phyloP scores from a whole-genome alignment of 2,329 filamentous ascomycete genomes.

The Aplosporella prunicola region DNA sequence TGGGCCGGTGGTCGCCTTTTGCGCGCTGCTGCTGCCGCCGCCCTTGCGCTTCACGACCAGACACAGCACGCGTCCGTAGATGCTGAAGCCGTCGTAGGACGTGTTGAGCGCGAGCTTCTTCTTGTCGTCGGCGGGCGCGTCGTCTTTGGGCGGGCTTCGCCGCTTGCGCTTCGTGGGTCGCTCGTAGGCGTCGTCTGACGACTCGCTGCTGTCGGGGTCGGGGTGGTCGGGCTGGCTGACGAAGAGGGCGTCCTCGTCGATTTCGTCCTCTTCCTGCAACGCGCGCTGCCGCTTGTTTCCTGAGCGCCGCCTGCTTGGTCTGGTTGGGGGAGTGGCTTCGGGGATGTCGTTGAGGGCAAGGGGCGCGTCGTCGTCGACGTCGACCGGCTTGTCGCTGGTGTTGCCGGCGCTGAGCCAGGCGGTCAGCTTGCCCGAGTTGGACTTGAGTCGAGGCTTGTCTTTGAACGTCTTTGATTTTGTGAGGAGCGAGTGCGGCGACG shows the following conservation, averaged over 20 bases:
- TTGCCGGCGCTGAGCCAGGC: conserved; percentile 32
- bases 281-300: too few species aligned
- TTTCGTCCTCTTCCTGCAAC: too few species aligned
- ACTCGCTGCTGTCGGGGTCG: conserved; percentile 20
- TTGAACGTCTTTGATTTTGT: conserved; percentile 69
- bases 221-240: too few species aligned
- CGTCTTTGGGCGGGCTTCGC: not conserved
- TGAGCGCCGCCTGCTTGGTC: conserved; percentile 13
- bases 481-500: conserved; percentile 67
- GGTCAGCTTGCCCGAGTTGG: conserved; percentile 39
- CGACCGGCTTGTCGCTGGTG: conserved; percentile 33
- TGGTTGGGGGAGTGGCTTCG: conserved; percentile 26
- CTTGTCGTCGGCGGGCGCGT: conserved; percentile 58
- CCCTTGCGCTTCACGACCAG: conserved; percentile 72
- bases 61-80: conserved; percentile 87
- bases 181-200: conserved; percentile 19
- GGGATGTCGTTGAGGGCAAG: conserved; percentile 50
- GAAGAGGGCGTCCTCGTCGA: conserved; percentile 22
- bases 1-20: not conserved
- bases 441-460: conserved; percentile 34
- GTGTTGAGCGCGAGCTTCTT: conserved; percentile 85
- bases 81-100: conserved; percentile 89
- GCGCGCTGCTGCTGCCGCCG: not conserved
- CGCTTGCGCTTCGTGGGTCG: not conserved
- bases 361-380: conserved; percentile 38